Evolutionary conservation across 805 yeast genomes (phyloP).

Genomic region (Kodamaea nitidulidarum): DNA sequence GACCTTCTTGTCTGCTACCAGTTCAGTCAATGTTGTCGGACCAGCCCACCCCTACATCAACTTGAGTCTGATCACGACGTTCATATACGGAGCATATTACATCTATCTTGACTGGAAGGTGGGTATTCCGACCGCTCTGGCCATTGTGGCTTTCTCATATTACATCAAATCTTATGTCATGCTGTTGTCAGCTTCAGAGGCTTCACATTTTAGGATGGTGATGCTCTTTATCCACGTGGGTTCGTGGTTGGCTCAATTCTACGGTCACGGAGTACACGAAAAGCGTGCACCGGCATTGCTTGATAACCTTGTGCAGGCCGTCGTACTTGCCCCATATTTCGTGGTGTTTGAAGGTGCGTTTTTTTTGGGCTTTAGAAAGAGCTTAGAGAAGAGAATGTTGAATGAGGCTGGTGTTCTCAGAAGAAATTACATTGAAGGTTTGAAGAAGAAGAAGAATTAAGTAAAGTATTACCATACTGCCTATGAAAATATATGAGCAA

Average conservation of each 20-base stretch:
- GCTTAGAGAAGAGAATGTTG: constrained; percentile 49
- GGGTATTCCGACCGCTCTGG: constrained; percentile 29
- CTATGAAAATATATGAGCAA: too few species aligned
- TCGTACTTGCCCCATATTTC: constrained; percentile 88
- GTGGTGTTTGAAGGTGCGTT: constrained; percentile 77
- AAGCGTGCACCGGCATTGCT: constrained; percentile 80
- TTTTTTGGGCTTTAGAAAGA: constrained; percentile 55
- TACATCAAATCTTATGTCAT: constrained; percentile 13
- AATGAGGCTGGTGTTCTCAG: constrained; percentile 39
- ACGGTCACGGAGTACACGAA: constrained; percentile 84
- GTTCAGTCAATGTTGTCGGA: constrained; percentile 20
- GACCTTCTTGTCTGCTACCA: constrained; percentile 44
- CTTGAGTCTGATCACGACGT: constrained; percentile 43
- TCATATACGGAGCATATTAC: constrained; percentile 57
- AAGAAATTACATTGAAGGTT: constrained; percentile 21
- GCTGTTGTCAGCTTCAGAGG: constrained; percentile 1
- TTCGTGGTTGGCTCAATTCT: constrained; percentile 80
- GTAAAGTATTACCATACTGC: too few species aligned
- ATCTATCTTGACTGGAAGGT: constrained; percentile 46
- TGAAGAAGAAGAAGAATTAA: neutral
- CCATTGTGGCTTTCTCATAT: constrained; percentile 22
- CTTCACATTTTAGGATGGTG: neutral
- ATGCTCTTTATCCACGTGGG: constrained; percentile 36
- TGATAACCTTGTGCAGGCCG: constrained; percentile 78
- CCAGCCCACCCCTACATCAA: constrained; percentile 32